Conservation (phyloP, 768 basidiomycete genomes). For the Hortiboletus campestris region DNA sequence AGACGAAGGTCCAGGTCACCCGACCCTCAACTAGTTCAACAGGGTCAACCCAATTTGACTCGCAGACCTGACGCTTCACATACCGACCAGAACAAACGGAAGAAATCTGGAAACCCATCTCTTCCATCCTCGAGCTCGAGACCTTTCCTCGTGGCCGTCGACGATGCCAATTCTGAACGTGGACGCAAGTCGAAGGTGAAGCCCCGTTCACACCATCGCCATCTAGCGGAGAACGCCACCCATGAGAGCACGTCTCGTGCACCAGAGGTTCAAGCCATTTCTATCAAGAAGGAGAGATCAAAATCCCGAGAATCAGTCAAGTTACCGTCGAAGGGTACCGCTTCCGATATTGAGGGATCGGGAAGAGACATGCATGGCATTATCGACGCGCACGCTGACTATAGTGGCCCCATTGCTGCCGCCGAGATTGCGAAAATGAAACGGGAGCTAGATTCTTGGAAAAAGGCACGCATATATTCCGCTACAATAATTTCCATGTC, state of each 20-base stretch:
- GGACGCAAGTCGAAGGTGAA: constrained; percentile 33
- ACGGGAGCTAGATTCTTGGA: constrained; percentile 55
- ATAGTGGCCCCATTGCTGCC: constrained; percentile 37
- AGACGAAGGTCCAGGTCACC: constrained; percentile 38
- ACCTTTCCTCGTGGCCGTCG: constrained; percentile 28
- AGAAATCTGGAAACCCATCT: constrained; percentile 21
- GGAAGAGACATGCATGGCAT: constrained; percentile 21
- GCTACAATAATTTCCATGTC: background rate
- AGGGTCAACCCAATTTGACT: constrained; percentile 1
- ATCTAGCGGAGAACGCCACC: constrained; percentile 18
- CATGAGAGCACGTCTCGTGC: constrained; percentile 10
- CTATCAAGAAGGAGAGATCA: constrained; percentile 33
- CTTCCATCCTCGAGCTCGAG: constrained; percentile 17
- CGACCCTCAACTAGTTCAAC: constrained; percentile 24
- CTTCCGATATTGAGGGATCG: constrained; percentile 31
- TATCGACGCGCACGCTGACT: constrained; percentile 18
- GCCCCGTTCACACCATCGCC: constrained; percentile 25
- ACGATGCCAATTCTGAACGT: constrained; percentile 29
- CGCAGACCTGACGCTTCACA: constrained; percentile 24
- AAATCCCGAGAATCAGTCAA: constrained; percentile 34
- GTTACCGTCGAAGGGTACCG: constrained; percentile 19
- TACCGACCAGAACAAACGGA: constrained; percentile 30
- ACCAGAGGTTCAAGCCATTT: background rate
- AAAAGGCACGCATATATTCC: constrained; percentile 36
- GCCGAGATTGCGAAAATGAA: constrained; percentile 55